Evolutionary conservation across 257 asterid species (phyloP).

Genomic region (Solanum piurae): DNA sequence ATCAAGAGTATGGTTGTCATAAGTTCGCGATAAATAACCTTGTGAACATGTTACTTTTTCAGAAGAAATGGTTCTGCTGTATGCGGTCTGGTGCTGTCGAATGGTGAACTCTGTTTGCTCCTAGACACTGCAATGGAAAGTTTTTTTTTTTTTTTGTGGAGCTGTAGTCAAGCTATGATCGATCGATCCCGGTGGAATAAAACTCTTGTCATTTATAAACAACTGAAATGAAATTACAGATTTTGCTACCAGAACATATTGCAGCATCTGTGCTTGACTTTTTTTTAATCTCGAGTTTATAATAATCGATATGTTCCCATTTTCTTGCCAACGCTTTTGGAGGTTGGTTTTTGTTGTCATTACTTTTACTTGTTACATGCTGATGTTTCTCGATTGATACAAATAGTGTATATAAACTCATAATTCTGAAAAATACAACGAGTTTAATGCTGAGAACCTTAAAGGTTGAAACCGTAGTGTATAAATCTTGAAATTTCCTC

Average conservation of each 20-base stretch:
- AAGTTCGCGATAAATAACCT: not conserved
- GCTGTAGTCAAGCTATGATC: constrained; percentile 21
- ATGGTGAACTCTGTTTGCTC: constrained; percentile 37
- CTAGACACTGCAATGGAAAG: constrained; percentile 12
- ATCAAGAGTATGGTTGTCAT: not conserved
- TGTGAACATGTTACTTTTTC: constrained; percentile 14
- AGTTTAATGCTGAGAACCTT: not conserved
- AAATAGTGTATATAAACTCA: not conserved
- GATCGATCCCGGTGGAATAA: constrained; percentile 12
- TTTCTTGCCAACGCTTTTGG: not conserved
- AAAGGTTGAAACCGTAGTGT: not conserved
- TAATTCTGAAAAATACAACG: not conserved
- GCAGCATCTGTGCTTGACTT: not conserved
- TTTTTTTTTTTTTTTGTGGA: not conserved
- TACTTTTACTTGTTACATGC: not conserved
- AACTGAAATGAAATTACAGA: not conserved
- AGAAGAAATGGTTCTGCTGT: constrained; percentile 96
- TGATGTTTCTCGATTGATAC: not conserved
- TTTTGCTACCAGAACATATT: not conserved
- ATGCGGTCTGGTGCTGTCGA: constrained; percentile 51
- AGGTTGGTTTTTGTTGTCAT: not conserved
- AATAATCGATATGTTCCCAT: not conserved
- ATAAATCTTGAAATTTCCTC: not conserved
- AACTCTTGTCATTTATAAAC: not conserved
- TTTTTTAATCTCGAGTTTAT: not conserved